These are phyloP conservation scores for Teunomyces funiuensis DNA, from an alignment of 805 yeast genomes.

Conservation along the genomic window DNA sequence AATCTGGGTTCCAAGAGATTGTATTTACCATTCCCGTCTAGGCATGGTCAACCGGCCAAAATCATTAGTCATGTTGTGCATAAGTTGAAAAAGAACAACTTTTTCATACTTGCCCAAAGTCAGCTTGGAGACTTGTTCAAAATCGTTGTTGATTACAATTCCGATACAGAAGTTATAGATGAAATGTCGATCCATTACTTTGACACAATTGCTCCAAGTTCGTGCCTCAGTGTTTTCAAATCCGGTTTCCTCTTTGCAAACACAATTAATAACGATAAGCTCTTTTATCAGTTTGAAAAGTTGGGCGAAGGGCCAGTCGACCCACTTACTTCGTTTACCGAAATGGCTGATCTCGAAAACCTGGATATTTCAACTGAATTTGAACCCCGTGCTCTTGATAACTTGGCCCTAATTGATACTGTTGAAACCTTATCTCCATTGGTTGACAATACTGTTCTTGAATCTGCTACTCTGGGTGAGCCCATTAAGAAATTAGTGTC, in stretches of 20 bases:
- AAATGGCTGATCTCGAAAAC: not conserved
- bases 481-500: constrained; percentile 24
- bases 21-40: constrained; percentile 56
- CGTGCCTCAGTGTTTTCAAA: constrained; percentile 57
- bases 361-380: not conserved
- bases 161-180: constrained; percentile 43
- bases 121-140: constrained; percentile 76
- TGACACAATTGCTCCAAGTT: constrained; percentile 68
- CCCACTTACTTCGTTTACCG: not conserved
- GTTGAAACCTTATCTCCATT: constrained; percentile 56
- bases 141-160: constrained; percentile 47
- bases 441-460: constrained; percentile 23
- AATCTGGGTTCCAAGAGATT: constrained; percentile 27
- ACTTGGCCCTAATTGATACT: constrained; percentile 58
- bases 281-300: constrained; percentile 74
- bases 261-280: constrained; percentile 60
- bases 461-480: constrained; percentile 11
- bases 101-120: constrained; percentile 71
- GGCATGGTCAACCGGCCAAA: constrained; percentile 25
- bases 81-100: constrained; percentile 54
- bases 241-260: constrained; percentile 77
- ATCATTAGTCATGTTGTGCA: constrained; percentile 62
- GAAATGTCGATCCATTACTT: constrained; percentile 61
- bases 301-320: constrained; percentile 56
- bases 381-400: constrained; percentile 39